Percentiles rank a stretch among this genome's conserved stretches.
Evolutionary conservation across 352 stramenopile species (phyloP).

Genomic region (Phytophthora nicotianae): DNA sequence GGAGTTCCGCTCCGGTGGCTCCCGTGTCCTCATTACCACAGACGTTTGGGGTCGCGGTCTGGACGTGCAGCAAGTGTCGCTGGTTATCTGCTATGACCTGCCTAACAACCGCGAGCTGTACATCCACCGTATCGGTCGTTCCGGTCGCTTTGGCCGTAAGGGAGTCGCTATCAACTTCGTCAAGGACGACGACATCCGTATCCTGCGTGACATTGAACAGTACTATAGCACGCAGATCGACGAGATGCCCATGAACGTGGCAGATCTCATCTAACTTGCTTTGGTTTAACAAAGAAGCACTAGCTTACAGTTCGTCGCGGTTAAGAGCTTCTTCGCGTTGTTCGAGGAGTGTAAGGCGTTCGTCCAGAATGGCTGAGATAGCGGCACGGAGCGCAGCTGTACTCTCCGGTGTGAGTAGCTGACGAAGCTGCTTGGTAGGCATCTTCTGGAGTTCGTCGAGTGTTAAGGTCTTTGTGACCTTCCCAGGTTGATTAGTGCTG

Average conservation of each 20-base stretch:
- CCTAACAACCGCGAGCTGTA: slow-evolving; percentile 97
- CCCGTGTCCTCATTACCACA: slow-evolving; percentile 97
- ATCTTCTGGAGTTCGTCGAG: slow-evolving; percentile 49
- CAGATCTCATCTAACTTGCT: slow-evolving; percentile 95
- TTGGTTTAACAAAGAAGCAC: slow-evolving; percentile 58
- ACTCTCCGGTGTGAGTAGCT: slow-evolving; percentile 42
- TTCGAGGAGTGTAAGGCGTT: slow-evolving; percentile 48
- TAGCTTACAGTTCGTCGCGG: slow-evolving; percentile 37
- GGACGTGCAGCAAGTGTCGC: slow-evolving; percentile 97
- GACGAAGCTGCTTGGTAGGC: slow-evolving; percentile 58
- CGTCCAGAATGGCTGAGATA: slow-evolving; percentile 56
- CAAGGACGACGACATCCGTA: slow-evolving; percentile 94
- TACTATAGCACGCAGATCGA: slow-evolving; percentile 99
- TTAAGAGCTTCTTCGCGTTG: slow-evolving; percentile 31
- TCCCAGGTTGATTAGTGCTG: slow-evolving; percentile 1
- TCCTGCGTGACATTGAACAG: slow-evolving; percentile 98
- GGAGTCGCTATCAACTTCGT: slow-evolving; percentile 99
- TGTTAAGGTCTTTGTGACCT: slow-evolving; percentile 48
- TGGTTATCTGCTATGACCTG: slow-evolving; percentile 98
- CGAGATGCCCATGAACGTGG: slow-evolving; percentile 99
- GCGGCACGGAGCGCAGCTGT: slow-evolving; percentile 43
- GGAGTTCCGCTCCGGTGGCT: slow-evolving; percentile 95
- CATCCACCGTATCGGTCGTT: slow-evolving; percentile 96
- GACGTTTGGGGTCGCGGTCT: slow-evolving; percentile 97
- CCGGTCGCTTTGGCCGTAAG: slow-evolving; percentile 96